Base-by-base conservation (phyloP, 306 rosid genomes). In the Rubus idaeus region DNA sequence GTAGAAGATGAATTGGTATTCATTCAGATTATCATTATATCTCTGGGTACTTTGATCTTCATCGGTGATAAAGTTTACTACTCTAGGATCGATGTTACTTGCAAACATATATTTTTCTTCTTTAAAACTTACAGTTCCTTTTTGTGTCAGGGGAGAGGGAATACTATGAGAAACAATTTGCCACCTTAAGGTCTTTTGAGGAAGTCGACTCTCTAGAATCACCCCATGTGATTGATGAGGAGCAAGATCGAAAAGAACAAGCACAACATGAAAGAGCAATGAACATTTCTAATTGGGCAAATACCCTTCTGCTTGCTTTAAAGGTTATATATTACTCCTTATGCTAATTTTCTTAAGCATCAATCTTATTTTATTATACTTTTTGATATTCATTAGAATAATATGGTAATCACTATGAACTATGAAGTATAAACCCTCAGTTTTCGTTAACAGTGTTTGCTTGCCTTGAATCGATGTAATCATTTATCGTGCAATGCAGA, bases 271-370 rank as follows among this genome's bases (percentile, higher is more conserved):
- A 84, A 57, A 79, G 77, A 77, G 88, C 88, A 52, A 87, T 87
- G 90, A 77, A 3, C 71, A 87, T 87, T 21, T 87, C 90, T 60
- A 87, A 87, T 37, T 84, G 74, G 44, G 86, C 88, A 62, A 87
- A 87, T 49, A 0, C 82, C 18, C 13, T 74, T 61, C 88, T 87
- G 63, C 80, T 87, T 76, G 84, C 64, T 5, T 73, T 87, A 49
- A 87, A 87, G 90, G 90, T 81, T 40, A 41, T n/a, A 5, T 35
- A 2, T 53, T 63, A 5, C 46, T 42, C 8, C 46, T 4, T 42
- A 4, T 42, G 5, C 46, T 2, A 68, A 21, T 23, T 68, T 51
- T 14, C 26, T n/a, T 35, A 35, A 52, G 30, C 18, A 40, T 11
- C 3, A 41, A 42, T 66, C 10, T 56, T 8, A 30, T 30, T 30